Percentiles rank a stretch among this genome's conserved stretches.
Evolutionary conservation across 371 early-diverging fungal species (phyloP).

Genomic region (Mucor lusitanicus): DNA sequence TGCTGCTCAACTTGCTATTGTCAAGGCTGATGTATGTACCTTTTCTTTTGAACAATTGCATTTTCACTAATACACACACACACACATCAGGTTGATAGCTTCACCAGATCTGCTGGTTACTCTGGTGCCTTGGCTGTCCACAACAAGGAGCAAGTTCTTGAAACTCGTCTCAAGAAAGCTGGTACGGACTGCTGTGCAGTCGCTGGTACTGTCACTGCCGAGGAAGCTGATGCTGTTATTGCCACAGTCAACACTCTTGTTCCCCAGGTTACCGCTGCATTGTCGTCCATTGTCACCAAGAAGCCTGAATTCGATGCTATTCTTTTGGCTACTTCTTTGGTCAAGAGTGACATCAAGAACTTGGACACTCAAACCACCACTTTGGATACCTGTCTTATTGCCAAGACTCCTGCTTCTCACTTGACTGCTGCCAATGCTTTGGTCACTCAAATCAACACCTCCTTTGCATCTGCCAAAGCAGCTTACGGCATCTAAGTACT

Average conservation of each 20-base stretch:
- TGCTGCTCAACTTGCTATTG: slow-evolving; percentile 10
- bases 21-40: slow-evolving; percentile 17
- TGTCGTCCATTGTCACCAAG: slow-evolving; percentile 16
- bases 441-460: slow-evolving; percentile 7
- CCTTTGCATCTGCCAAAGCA: not conserved
- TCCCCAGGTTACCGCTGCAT: slow-evolving; percentile 10
- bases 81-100: slow-evolving; percentile 10
- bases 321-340: slow-evolving; percentile 10
- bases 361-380: slow-evolving; percentile 12
- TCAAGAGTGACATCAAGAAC: slow-evolving; percentile 17
- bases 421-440: slow-evolving; percentile 15
- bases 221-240: slow-evolving; percentile 24
- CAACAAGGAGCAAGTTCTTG: slow-evolving; percentile 8
- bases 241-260: slow-evolving; percentile 5
- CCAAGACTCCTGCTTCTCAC: slow-evolving; percentile 17
- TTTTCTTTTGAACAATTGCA: not conserved
- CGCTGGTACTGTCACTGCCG: slow-evolving; percentile 3
- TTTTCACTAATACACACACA: not conserved
- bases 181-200: slow-evolving; percentile 17
- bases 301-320: slow-evolving; percentile 18
- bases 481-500: no score
- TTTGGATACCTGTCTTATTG: slow-evolving; percentile 20
- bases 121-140: slow-evolving; percentile 17
- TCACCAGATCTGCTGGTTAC: slow-evolving; percentile 17
- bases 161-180: slow-evolving; percentile 13